Conservation (phyloP, 306 rosid genomes). For the Acacia acuminata region DNA sequence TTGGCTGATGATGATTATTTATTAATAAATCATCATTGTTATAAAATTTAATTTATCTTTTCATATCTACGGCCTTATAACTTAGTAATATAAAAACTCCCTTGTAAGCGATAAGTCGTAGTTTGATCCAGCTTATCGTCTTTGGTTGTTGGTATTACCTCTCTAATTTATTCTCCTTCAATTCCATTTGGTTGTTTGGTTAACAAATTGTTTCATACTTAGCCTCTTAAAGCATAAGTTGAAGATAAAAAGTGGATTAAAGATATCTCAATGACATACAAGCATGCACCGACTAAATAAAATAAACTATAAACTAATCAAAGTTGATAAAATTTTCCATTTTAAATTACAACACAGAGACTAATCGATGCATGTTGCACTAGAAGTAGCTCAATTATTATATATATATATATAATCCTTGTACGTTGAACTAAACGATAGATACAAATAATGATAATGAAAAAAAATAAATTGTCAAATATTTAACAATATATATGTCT, state of each 20-base stretch:
- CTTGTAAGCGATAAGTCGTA: too few species aligned
- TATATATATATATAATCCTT: not conserved
- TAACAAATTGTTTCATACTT: not conserved
- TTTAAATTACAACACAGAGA: not conserved
- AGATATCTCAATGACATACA: not conserved
- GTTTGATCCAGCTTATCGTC: too few species aligned
- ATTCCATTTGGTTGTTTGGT: not conserved
- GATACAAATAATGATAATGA: conserved; percentile 45
- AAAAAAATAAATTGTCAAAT: conserved; percentile 33
- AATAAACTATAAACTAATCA: not conserved
- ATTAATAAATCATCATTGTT: not conserved
- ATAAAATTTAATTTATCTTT: too few species aligned
- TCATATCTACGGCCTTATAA: too few species aligned
- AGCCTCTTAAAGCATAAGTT: not conserved
- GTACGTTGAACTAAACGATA: conserved; percentile 31
- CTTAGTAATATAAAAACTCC: too few species aligned
- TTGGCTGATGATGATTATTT: not conserved
- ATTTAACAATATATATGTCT: conserved; percentile 11
- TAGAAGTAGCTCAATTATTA: not conserved
- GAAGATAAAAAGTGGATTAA: not conserved
- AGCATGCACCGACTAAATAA: not conserved
- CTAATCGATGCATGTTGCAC: conserved; percentile 15
- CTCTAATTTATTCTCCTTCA: too few species aligned
- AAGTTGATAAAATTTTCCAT: not conserved
- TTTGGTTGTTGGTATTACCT: too few species aligned